phyloP scores from a whole-genome alignment of 805 yeast genomes.

The Candida maltosa region DNA sequence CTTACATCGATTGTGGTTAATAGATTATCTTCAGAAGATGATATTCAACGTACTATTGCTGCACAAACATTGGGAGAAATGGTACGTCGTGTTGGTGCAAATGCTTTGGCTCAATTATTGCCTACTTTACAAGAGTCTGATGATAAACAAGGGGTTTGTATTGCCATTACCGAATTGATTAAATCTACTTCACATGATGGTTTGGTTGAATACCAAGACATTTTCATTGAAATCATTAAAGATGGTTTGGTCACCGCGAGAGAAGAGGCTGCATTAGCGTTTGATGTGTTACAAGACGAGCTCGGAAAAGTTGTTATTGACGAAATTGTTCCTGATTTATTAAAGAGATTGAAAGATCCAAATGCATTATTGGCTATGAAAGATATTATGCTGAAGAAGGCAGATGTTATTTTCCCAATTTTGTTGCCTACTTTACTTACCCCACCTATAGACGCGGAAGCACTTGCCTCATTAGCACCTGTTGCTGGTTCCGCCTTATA shows the following conservation, averaged over 20 bases:
- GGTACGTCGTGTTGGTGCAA: constrained; percentile 89
- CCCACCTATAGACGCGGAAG: constrained; percentile 78
- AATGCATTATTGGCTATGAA: constrained; percentile 81
- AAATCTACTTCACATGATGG: constrained; percentile 65
- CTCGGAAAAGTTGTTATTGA: constrained; percentile 86
- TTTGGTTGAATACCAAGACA: constrained; percentile 60
- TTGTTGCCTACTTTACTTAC: constrained; percentile 79
- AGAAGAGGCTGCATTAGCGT: constrained; percentile 87
- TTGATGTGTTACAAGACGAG: constrained; percentile 79
- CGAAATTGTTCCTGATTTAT: constrained; percentile 79
- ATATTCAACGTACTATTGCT: constrained; percentile 77
- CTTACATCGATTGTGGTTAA: constrained; percentile 77
- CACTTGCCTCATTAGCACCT: constrained; percentile 86
- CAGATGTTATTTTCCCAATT: constrained; percentile 91
- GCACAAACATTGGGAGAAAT: constrained; percentile 93
- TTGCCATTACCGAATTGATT: constrained; percentile 84
- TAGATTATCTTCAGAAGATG: constrained; percentile 79
- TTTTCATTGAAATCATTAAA: constrained; percentile 72
- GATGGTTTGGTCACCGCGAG: constrained; percentile 77
- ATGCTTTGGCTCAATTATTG: constrained; percentile 76
- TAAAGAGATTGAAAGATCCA: constrained; percentile 65
- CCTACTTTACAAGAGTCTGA: constrained; percentile 88
- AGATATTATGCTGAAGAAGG: constrained; percentile 86
- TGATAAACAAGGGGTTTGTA: constrained; percentile 93
- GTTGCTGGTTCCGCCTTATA: constrained; percentile 85